Percentiles rank a stretch among this genome's conserved stretches.
Conservation (phyloP, 1,284 basidiomycete genomes). For the Papiliotrema terrestris region DNA sequence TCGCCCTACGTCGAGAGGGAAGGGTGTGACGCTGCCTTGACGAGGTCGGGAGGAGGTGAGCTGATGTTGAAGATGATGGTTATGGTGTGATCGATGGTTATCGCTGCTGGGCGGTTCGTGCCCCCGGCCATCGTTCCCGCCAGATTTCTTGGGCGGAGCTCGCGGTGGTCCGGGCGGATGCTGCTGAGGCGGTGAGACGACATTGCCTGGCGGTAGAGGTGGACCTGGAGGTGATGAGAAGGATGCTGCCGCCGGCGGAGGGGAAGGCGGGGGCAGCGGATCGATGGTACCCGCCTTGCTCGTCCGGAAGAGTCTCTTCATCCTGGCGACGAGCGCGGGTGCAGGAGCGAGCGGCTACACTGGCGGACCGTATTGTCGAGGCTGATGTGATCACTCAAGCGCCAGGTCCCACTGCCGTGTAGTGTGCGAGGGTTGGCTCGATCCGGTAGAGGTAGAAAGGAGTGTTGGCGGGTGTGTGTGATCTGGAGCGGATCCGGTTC, state of each 20-base stretch:
- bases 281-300: constrained; percentile 15
- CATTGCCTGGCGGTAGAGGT: background rate
- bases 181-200: background rate
- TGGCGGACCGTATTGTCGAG: background rate
- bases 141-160: background rate
- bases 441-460: too few species aligned
- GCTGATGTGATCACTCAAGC: background rate
- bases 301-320: constrained; percentile 27
- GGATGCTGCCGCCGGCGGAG: background rate
- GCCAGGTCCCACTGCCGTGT: background rate
- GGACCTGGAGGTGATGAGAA: too few species aligned
- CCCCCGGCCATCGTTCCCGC: background rate
- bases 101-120: background rate
- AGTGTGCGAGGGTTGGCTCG: too few species aligned
- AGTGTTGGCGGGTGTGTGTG: too few species aligned
- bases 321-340: background rate
- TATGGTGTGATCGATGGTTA: background rate
- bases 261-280: constrained; percentile 16
- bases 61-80: background rate
- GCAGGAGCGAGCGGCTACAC: too few species aligned
- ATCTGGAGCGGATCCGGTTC: too few species aligned
- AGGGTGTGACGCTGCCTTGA: constrained; percentile 33
- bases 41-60: background rate
- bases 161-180: background rate
- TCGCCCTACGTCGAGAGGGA: constrained; percentile 27